Percentiles rank a stretch among this genome's conserved stretches.
Evolutionary conservation across 2,329 filamentous ascomycete species (phyloP).

Genomic region (Calonectria pauciramosa): DNA sequence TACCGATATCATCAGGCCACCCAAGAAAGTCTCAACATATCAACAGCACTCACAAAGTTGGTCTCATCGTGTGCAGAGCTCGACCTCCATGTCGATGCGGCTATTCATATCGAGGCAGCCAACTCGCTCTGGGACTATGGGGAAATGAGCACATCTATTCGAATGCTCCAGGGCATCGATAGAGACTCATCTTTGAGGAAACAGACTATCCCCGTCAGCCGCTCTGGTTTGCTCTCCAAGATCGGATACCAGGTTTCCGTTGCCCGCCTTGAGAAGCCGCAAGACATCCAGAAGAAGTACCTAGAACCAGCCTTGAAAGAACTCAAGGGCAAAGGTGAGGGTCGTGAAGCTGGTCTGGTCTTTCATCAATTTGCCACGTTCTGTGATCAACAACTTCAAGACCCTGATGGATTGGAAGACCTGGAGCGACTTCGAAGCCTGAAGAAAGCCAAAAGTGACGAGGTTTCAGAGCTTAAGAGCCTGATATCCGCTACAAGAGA

Average conservation of each 20-base stretch:
- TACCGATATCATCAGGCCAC: constrained; percentile 84
- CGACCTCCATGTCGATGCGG: constrained; percentile 83
- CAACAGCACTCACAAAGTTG: constrained; percentile 85
- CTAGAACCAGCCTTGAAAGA: constrained; percentile 87
- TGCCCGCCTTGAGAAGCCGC: constrained; percentile 90
- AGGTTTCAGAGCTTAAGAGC: constrained; percentile 80
- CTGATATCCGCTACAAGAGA: constrained; percentile 66
- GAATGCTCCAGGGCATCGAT: constrained; percentile 84
- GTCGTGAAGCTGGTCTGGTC: constrained; percentile 85
- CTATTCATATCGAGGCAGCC: constrained; percentile 85
- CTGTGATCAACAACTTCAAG: constrained; percentile 94
- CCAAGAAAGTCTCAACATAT: constrained; percentile 89
- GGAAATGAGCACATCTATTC: constrained; percentile 89
- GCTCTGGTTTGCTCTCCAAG: constrained; percentile 86
- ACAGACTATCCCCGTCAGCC: constrained; percentile 79
- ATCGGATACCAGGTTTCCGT: constrained; percentile 91
- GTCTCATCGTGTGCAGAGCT: constrained; percentile 76
- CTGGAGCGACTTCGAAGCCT: constrained; percentile 84
- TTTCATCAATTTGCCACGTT: constrained; percentile 96
- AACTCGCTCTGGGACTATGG: constrained; percentile 95
- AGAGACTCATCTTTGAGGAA: constrained; percentile 70
- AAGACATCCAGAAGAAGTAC: constrained; percentile 89
- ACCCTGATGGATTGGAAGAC: constrained; percentile 87
- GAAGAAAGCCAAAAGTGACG: constrained; percentile 83
- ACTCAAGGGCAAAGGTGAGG: constrained; percentile 76